Evolutionary conservation across 1,284 basidiomycete genomes (phyloP), one percentile per base, ranked within the genome.

Genomic region (Tylopilus sp.): DNA sequence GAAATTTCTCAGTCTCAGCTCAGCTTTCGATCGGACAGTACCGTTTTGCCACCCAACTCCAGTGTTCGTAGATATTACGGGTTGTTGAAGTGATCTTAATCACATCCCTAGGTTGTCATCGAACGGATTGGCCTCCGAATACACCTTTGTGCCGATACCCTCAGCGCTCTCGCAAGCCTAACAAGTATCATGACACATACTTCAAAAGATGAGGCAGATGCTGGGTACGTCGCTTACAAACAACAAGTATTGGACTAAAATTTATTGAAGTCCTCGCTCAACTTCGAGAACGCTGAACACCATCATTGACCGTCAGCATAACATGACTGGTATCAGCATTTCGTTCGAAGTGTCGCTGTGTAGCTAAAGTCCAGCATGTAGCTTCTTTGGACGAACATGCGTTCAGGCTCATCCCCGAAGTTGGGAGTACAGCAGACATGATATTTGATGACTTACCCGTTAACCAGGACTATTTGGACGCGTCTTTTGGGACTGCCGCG

Each of bases 381-480:
- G 88, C 80, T 47, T 91, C 89, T 15, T 71, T 97, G 24, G 93
- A 96, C 52, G 85, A 94, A 50, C 68, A 88, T 33, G 91, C 93
- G 0, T 97, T 96, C 70, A 78, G 73, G 44, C 73, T 74, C 20
- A 66, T 83, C 7, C 88, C 89, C 1, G 85, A 91, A 55, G 73
- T 88, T 46, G 86, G 86, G 7, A 79, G 83, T 5, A 78, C 82
- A 4, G 84, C 90, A 4, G 94, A 98, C 67, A 85, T 97, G 80
- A 86, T 98, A 42, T 75, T 78, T 37, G 95, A 98, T 62, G 93
- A 98, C 63, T 73, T 98, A 11, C 94, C 94, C 0, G 88, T 78
- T 15, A 94, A 98, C 65, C 72, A 78, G 31, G 88, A 93, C 59
- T 98, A 94, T 61, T 75, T 97, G 24, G 91, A 94, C 56, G 81